A percentile compares a stretch with the other conserved stretches of the same genome.
Conservation (phyloP, 2,329 filamentous ascomycete genomes). For the Microthyrium microscopicum region DNA sequence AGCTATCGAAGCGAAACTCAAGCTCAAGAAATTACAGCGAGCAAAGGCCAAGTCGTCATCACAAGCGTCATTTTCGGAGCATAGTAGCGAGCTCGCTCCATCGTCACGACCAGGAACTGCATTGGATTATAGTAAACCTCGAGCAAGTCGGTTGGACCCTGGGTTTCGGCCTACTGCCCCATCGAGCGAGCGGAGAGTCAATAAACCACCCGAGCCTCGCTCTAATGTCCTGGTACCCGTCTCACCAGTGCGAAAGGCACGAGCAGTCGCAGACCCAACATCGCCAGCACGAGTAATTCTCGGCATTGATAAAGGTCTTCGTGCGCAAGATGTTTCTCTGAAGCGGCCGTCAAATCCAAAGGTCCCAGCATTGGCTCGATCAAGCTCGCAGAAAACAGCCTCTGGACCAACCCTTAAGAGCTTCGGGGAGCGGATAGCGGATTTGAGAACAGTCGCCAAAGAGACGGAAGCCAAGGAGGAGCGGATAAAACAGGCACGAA, state of each 20-base stretch:
- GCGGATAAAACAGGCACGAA: conserved; percentile 25
- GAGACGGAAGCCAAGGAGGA: conserved; percentile 27
- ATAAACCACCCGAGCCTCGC: too few species aligned
- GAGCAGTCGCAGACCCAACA: conserved; percentile 35
- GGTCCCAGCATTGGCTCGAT: conserved; percentile 1
- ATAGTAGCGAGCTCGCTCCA: neutral
- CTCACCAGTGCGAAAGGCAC: conserved; percentile 41
- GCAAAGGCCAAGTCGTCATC: conserved; percentile 29
- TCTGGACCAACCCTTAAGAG: conserved; percentile 26
- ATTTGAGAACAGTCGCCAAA: conserved; percentile 34
- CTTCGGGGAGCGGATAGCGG: conserved; percentile 76
- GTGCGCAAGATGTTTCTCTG: conserved; percentile 66
- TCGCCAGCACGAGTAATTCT: conserved; percentile 68
- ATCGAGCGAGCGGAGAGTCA: conserved; percentile 13
- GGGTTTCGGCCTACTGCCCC: too few species aligned
- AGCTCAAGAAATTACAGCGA: conserved; percentile 63
- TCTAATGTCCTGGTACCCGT: conserved; percentile 63
- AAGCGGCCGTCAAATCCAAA: conserved; percentile 26
- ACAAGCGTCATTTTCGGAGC: neutral
- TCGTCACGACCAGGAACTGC: conserved; percentile 11
- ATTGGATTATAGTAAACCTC: neutral
- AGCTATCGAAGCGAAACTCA: conserved; percentile 75
- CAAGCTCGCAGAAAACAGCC: neutral
- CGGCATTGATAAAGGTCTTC: conserved; percentile 79
- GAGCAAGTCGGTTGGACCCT: too few species aligned